These are phyloP conservation scores for Fusarium haematococcum DNA, from an alignment of 2,329 filamentous ascomycete genomes.

Conservation along the genomic window DNA sequence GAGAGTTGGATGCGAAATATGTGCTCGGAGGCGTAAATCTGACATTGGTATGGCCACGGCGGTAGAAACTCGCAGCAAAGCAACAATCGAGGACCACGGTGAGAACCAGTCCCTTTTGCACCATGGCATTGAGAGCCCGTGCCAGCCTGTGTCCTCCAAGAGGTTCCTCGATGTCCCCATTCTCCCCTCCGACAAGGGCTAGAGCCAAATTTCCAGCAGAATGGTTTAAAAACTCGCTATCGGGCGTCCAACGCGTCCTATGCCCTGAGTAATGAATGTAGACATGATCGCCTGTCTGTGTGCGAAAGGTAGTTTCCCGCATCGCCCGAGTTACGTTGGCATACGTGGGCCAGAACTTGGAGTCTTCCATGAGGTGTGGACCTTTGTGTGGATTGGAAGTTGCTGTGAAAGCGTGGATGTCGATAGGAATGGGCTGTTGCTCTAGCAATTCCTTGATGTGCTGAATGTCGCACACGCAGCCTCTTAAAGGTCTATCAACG, in stretches of 20 bases:
- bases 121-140: conserved; percentile 4
- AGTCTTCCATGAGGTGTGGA: not conserved
- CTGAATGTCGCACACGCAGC: conserved; percentile 17
- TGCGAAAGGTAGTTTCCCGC: not conserved
- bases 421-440: not conserved
- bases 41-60: not conserved
- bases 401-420: conserved; percentile 11
- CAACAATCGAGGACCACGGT: conserved; percentile 35
- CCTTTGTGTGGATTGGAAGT: not conserved
- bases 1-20: not conserved
- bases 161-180: not conserved
- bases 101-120: conserved; percentile 7
- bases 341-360: not conserved
- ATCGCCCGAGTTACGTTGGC: not conserved
- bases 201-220: conserved; percentile 19
- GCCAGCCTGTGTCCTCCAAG: conserved; percentile 13
- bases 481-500: not conserved
- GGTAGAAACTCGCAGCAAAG: conserved; percentile 27
- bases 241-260: not conserved
- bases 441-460: conserved; percentile 5
- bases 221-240: not conserved
- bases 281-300: not conserved
- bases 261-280: conserved; percentile 23
- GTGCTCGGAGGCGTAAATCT: not conserved
- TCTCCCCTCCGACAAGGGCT: not conserved